A percentile compares a stretch with the other conserved stretches of the same genome.
Conservation (phyloP, 2,329 filamentous ascomycete genomes). For the Xylariaceae sp. region DNA sequence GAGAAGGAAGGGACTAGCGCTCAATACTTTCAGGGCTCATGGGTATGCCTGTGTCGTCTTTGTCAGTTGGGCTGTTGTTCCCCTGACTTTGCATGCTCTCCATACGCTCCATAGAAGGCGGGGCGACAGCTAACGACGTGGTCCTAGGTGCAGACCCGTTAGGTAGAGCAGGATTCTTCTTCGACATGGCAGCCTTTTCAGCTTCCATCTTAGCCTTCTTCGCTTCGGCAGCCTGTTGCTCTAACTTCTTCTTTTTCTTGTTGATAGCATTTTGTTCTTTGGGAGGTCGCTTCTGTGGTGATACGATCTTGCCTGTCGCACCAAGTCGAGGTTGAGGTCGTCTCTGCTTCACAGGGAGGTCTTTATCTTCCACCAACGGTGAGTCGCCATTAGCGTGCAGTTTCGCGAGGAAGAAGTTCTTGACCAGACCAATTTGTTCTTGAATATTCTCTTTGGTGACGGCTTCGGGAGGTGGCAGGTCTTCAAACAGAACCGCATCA, state of each 20-base stretch:
- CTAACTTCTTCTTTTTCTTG: constrained; percentile 86
- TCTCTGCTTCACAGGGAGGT: constrained; percentile 90
- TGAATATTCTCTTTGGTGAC: constrained; percentile 81
- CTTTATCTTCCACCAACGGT: constrained; percentile 90
- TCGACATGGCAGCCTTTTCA: constrained; percentile 56
- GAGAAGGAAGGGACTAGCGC: constrained; percentile 40
- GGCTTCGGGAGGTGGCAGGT: constrained; percentile 74
- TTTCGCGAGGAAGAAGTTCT: constrained; percentile 90
- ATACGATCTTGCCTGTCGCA: constrained; percentile 84
- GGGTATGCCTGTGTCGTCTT: constrained; percentile 73
- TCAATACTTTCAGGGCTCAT: constrained; percentile 84
- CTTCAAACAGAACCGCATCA: constrained; percentile 67
- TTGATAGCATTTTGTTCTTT: constrained; percentile 83
- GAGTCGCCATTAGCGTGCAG: constrained; percentile 83
- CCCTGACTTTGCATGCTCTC: constrained; percentile 65
- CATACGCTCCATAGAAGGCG: constrained; percentile 61
- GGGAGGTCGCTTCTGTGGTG: constrained; percentile 80
- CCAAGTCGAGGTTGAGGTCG: constrained; percentile 70
- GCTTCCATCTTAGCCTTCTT: constrained; percentile 46
- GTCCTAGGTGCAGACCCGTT: constrained; percentile 45
- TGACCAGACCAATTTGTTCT: constrained; percentile 83
- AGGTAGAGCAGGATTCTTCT: constrained; percentile 51
- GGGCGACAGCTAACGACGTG: constrained; percentile 47
- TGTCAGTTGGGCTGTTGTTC: constrained; percentile 69
- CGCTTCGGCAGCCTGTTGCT: constrained; percentile 62